Conservation (phyloP, 306 rosid species). For the Quercus wislizeni region DNA sequence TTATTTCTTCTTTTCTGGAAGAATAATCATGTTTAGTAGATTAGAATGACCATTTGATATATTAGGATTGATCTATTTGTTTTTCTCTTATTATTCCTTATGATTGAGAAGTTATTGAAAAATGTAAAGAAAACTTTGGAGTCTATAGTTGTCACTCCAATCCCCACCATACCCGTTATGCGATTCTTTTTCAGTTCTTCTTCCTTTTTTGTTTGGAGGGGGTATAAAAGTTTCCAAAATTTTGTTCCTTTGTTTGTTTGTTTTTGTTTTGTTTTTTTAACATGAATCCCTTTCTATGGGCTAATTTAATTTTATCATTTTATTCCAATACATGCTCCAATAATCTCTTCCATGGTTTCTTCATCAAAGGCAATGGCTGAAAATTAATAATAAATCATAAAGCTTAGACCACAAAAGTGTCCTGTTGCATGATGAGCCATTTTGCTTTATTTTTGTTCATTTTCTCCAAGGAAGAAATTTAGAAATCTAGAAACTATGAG, state of each 20-base stretch:
- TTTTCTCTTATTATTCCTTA: not conserved
- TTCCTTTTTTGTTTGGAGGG: not conserved
- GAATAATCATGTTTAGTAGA: slow-evolving; percentile 17
- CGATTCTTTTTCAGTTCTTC: not conserved
- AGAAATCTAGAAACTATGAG: not conserved
- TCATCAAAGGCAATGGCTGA: not conserved
- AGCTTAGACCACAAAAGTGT: too few species aligned
- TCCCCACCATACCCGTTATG: not conserved
- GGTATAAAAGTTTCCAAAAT: too few species aligned
- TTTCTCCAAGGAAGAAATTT: not conserved
- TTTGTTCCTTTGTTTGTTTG: too few species aligned
- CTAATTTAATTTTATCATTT: not conserved
- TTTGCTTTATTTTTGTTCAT: not conserved
- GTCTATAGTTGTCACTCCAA: not conserved
- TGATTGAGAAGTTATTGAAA: slow-evolving; percentile 4
- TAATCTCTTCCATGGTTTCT: not conserved
- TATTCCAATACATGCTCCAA: too few species aligned
- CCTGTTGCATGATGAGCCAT: not conserved
- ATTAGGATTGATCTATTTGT: not conserved
- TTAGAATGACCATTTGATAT: not conserved
- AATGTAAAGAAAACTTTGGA: not conserved
- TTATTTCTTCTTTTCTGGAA: slow-evolving; percentile 16
- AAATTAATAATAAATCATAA: too few species aligned
- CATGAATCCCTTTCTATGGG: not conserved
- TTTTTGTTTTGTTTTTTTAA: too few species aligned